Percentiles rank a stretch among this genome's conserved stretches.
Evolutionary conservation across 768 basidiomycete species (phyloP).

Genomic region (Filobasidium floriforme): DNA sequence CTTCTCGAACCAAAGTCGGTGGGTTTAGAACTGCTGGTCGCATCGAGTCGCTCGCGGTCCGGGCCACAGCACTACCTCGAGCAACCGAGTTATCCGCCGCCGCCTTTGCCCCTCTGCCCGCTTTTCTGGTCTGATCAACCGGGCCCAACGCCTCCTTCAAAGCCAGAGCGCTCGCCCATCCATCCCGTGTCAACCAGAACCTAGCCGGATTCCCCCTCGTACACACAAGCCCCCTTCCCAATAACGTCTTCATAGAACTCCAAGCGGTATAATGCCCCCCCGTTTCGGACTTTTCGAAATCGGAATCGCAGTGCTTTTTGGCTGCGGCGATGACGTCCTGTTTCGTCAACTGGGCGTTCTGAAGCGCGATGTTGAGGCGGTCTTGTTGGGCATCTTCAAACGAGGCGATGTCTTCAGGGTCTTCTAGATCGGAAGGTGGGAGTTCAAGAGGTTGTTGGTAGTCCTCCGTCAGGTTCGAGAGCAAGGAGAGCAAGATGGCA

Average conservation of each 20-base stretch:
- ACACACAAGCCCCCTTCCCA: slow-evolving; percentile 15
- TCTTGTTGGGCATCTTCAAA: slow-evolving; percentile 19
- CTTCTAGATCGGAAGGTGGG: background rate
- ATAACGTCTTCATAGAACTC: slow-evolving; percentile 36
- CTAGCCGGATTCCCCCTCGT: slow-evolving; percentile 9
- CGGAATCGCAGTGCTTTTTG: slow-evolving; percentile 31
- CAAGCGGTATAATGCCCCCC: slow-evolving; percentile 38
- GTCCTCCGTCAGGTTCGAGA: slow-evolving; percentile 24
- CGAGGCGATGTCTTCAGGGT: slow-evolving; percentile 29
- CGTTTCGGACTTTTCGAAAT: slow-evolving; percentile 33
- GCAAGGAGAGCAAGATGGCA: slow-evolving; percentile 36
- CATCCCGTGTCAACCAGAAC: slow-evolving; percentile 15
- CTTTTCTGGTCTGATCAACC: background rate
- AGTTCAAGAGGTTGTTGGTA: slow-evolving; percentile 5
- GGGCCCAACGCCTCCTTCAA: slow-evolving; percentile 2
- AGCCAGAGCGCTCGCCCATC: slow-evolving; percentile 11
- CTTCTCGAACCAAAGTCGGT: no score
- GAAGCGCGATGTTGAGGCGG: slow-evolving; percentile 17
- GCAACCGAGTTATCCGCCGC: no score
- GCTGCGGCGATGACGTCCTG: slow-evolving; percentile 32
- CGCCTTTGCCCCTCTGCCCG: no score
- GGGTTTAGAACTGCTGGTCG: no score
- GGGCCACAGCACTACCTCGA: no score
- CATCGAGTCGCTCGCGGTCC: no score
- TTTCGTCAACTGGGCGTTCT: slow-evolving; percentile 35